Conservation (phyloP, 208 protist species). For the Crithidia thermophila region DNA sequence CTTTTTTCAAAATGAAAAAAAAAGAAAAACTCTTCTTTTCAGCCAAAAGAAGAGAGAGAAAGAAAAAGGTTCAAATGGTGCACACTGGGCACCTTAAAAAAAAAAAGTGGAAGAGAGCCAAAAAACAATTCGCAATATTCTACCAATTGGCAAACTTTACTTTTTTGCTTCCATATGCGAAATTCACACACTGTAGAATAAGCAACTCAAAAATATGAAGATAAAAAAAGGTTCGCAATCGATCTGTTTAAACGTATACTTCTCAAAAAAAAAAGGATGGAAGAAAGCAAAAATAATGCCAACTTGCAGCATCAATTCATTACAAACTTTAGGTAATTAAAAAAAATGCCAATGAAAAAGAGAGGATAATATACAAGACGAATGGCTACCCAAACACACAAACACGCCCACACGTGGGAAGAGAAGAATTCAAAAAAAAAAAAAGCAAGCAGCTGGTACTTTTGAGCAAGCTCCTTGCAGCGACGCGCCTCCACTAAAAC, state of each 20-base stretch:
- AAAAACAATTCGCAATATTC: not conserved
- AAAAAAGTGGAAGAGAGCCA: constrained; percentile 6
- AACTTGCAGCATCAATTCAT: not conserved
- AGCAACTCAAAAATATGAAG: not conserved
- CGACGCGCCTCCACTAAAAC: no score
- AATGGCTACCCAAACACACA: not conserved
- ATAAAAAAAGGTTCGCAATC: not conserved
- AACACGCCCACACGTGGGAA: no score
- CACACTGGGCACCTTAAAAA: no score
- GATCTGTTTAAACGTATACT: not conserved
- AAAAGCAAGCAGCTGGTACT: not conserved
- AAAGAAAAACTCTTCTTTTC: not conserved
- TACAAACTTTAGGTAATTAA: not conserved
- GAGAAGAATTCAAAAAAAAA: not conserved
- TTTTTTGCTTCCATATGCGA: not conserved
- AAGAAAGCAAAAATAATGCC: not conserved
- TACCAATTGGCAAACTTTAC: not conserved
- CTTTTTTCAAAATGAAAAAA: constrained; percentile 7
- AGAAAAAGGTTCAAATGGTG: no score
- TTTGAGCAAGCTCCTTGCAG: not conserved
- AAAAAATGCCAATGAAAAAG: not conserved
- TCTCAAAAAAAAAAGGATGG: not conserved
- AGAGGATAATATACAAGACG: not conserved
- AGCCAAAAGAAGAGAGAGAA: not conserved
- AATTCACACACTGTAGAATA: not conserved